These are phyloP conservation scores for Lasiosphaeria ovina DNA, from an alignment of 495 filamentous ascomycete genomes.

Conservation along the genomic window DNA sequence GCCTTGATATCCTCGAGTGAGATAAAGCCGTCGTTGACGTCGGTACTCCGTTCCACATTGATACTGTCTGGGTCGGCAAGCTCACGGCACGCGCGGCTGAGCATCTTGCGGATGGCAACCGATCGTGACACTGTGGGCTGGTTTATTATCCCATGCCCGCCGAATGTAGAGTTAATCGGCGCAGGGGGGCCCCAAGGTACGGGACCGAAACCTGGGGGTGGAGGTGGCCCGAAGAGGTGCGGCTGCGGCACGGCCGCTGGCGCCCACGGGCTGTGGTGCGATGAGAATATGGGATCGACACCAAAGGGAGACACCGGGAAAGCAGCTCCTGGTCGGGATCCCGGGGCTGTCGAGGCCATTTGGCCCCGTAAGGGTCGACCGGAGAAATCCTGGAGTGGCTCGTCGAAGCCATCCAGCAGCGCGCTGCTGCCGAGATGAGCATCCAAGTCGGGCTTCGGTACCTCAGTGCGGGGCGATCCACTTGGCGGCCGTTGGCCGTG, in stretches of 20 bases:
- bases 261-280: conserved; percentile 30
- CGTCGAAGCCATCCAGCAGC: conserved; percentile 78
- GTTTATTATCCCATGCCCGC: conserved; percentile 31
- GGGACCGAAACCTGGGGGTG: conserved; percentile 27
- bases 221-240: conserved; percentile 19
- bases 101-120: conserved; percentile 47
- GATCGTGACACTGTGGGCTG: conserved; percentile 34
- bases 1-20: conserved; percentile 62
- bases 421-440: conserved; percentile 92
- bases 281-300: conserved; percentile 25
- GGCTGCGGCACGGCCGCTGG: conserved; percentile 18
- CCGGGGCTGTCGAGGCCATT: conserved; percentile 21
- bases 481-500: conserved; percentile 35
- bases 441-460: conserved; percentile 56
- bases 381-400: conserved; percentile 30
- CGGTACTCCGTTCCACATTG: conserved; percentile 28
- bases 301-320: conserved; percentile 27
- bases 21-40: conserved; percentile 57
- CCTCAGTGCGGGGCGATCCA: conserved; percentile 46
- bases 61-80: conserved; percentile 37
- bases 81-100: conserved; percentile 49
- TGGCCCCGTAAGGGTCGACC: conserved; percentile 10
- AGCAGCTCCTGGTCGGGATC: conserved; percentile 22
- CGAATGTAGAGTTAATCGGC: conserved; percentile 28
- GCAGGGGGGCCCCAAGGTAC: conserved; percentile 29